Percentiles rank a stretch among this genome's conserved stretches.
phyloP scores from a whole-genome alignment of 352 stramenopile genomes.

The Phytopythium sindhum region DNA sequence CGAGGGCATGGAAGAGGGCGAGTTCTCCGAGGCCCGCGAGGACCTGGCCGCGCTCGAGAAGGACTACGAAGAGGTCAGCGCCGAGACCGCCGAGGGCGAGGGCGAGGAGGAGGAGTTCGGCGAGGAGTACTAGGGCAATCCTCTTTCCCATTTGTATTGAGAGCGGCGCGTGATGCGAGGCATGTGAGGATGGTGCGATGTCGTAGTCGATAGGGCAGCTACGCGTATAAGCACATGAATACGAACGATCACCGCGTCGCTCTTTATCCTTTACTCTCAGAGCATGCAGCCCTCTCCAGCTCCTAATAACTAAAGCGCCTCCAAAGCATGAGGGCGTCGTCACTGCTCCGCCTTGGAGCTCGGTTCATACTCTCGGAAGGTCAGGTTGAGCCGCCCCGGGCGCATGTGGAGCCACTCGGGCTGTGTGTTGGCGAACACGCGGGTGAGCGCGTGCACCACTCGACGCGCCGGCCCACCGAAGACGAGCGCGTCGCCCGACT shows the following conservation, averaged over 20 bases:
- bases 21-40: slow-evolving; percentile 99
- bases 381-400: slow-evolving; percentile 61
- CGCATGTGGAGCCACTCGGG: slow-evolving; percentile 57
- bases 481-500: slow-evolving; percentile 68
- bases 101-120: slow-evolving; percentile 92
- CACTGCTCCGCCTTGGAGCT: background rate
- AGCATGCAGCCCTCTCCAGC: no score
- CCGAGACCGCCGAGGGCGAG: slow-evolving; percentile 96
- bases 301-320: no score
- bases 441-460: slow-evolving; percentile 63
- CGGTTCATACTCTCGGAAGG: slow-evolving; percentile 65
- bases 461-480: slow-evolving; percentile 57
- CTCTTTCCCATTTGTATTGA: background rate
- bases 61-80: slow-evolving; percentile 99
- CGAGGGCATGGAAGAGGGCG: slow-evolving; percentile 99
- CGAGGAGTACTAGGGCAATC: slow-evolving; percentile 77
- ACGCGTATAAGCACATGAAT: slow-evolving; percentile 4
- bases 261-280: background rate
- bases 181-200: background rate
- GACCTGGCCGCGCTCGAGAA: slow-evolving; percentile 98
- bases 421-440: slow-evolving; percentile 53
- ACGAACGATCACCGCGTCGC: background rate
- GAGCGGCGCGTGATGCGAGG: background rate
- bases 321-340: no score
- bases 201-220: slow-evolving; percentile 1